Evolutionary conservation across 768 basidiomycete species (phyloP), one percentile per base, ranked within the genome.

Genomic region (Xanthoconium purpureum): DNA sequence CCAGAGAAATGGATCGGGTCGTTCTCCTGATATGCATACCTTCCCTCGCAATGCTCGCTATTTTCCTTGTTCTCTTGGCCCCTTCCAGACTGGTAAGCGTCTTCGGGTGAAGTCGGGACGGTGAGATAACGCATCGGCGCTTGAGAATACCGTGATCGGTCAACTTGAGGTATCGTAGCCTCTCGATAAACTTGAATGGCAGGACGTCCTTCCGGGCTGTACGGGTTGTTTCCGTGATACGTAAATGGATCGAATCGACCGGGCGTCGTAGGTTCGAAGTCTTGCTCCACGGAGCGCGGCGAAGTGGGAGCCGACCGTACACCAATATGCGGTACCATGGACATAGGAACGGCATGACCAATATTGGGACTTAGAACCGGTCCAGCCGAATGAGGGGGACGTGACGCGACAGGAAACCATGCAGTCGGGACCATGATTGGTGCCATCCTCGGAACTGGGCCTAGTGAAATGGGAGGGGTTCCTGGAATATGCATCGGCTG

Each of bases 231-330:
- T 35, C 60, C 47, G 14, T 64, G 60, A 15, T 58, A 59, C 13
- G 72, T 71, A 36, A 78, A 70, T 32, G n/a, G 61, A 61, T 80
- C 80, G 50, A 80, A 74, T 54, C 77, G 77, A 28, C 76, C 76
- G 15, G 81, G 76, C 39, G 78, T 76, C 35, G n/a, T 46, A 35
- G 45, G 39, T 53, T 79, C 74, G 10, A 75, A 71, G 36, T 75
- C 74, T 29, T 70, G 69, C 42, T 80, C 75, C 1, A 64, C 66
- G 12, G 73, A 72, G 44, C 72, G 73, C 1, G 80, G 81, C 1
- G 79, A 76, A 8, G 72, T 71, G 33, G 81, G 69, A 38, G 75
- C 63, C 24, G 79, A 77, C 29, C 52, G 52, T 35, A 48, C 11
- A 39, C 43, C 55, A 24, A 60, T 48, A 17, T 40, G 47, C 15